Evolutionary conservation across 495 filamentous ascomycete species (phyloP).

Genomic region (Penicillium antarcticum): DNA sequence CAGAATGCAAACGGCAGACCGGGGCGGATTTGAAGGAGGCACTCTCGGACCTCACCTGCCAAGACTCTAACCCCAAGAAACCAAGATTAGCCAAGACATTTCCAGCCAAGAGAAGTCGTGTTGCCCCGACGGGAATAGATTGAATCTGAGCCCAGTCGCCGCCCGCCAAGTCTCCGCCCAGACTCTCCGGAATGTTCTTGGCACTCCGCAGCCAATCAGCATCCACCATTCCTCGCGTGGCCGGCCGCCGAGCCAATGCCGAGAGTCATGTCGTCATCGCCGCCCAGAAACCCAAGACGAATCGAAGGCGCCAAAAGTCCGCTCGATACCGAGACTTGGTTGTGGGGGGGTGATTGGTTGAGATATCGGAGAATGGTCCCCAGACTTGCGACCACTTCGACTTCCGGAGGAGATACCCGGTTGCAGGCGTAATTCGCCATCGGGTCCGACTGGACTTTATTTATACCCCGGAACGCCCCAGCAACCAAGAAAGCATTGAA

Average conservation of each 20-base stretch:
- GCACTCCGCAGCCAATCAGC: conserved; percentile 20
- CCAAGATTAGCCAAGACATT: conserved; percentile 20
- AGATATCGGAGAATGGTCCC: conserved; percentile 1
- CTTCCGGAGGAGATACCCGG: conserved; percentile 6
- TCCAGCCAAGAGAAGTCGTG: not conserved
- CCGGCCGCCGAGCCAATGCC: conserved; percentile 20
- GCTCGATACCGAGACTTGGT: conserved; percentile 10
- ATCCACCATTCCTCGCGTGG: conserved; percentile 16
- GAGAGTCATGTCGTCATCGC: conserved; percentile 30
- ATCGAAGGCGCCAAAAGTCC: conserved; percentile 17
- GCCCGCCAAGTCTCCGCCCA: conserved; percentile 19
- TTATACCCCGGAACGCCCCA: conserved; percentile 12
- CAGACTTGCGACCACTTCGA: conserved; percentile 7
- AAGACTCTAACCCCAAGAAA: conserved; percentile 18
- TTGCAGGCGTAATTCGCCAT: conserved; percentile 16
- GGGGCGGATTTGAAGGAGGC: conserved; percentile 26
- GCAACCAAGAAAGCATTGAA: not conserved
- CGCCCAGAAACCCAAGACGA: not conserved
- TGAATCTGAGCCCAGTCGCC: not conserved
- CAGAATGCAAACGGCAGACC: conserved; percentile 2
- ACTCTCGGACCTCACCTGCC: conserved; percentile 29
- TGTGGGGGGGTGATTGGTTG: conserved; percentile 7
- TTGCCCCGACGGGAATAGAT: not conserved
- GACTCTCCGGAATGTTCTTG: conserved; percentile 28
- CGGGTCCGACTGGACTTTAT: conserved; percentile 5